phyloP scores from a whole-genome alignment of 768 basidiomycete genomes.

The Tulasnella calospora region DNA sequence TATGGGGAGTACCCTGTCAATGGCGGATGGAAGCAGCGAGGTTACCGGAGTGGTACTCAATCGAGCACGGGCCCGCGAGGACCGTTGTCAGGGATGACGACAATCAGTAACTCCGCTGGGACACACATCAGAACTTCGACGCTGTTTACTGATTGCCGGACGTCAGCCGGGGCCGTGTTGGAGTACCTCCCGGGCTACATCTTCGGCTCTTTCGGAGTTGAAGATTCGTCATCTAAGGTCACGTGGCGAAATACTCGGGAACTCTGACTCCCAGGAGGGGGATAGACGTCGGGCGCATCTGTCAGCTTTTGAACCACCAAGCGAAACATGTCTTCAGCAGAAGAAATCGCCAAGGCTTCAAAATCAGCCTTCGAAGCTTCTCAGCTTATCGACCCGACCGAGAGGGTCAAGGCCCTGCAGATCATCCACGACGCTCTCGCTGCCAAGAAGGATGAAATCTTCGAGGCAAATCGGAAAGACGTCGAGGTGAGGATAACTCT shows the following conservation, averaged over 20 bases:
- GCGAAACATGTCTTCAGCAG: slow-evolving; percentile 32
- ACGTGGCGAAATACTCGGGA: not conserved
- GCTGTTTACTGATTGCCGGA: not conserved
- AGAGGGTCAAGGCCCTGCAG: slow-evolving; percentile 67
- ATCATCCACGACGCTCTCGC: slow-evolving; percentile 65
- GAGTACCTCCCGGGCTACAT: too few relatives aligned
- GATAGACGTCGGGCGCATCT: not conserved
- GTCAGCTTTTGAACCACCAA: not conserved
- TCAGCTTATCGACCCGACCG: slow-evolving; percentile 64
- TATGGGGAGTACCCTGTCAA: not conserved
- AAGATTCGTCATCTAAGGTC: not conserved
- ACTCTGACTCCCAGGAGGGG: not conserved
- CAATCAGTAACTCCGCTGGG: not conserved
- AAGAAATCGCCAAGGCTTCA: slow-evolving; percentile 66
- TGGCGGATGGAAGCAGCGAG: not conserved
- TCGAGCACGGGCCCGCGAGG: not conserved
- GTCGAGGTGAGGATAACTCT: slow-evolving; percentile 56
- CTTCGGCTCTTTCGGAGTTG: not conserved
- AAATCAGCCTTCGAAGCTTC: slow-evolving; percentile 82
- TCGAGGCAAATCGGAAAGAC: slow-evolving; percentile 77
- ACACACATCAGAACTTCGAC: not conserved
- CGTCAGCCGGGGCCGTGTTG: not conserved
- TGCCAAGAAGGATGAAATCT: slow-evolving; percentile 57
- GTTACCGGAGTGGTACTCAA: not conserved
- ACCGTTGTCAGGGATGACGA: not conserved